phyloP scores from a whole-genome alignment of 2,329 filamentous ascomycete genomes.

The Apiospora arundinis region DNA sequence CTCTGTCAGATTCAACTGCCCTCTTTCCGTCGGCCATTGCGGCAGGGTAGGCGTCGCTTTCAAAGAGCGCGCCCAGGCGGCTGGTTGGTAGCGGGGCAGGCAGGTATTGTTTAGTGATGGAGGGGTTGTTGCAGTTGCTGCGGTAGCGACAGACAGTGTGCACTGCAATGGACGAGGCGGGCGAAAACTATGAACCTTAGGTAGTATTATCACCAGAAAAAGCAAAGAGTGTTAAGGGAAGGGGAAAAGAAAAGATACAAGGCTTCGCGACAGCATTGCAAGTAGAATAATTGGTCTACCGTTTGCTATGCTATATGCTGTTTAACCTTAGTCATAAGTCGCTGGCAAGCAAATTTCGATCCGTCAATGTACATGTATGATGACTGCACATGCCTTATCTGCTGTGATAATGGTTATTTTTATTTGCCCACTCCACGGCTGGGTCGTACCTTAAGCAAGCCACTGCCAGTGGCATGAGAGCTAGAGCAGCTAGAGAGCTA shows the following conservation, averaged over 20 bases:
- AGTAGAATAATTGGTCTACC: background rate
- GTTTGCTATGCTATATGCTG: background rate
- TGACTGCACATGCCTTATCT: background rate
- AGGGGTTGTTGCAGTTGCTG: background rate
- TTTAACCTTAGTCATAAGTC: background rate
- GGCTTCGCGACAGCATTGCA: background rate
- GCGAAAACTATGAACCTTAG: background rate
- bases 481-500: background rate
- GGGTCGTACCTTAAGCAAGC: too few species aligned
- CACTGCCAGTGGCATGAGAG: background rate
- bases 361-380: background rate
- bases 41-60: background rate
- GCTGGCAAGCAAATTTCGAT: background rate
- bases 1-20: conserved; percentile 40
- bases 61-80: background rate
- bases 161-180: background rate
- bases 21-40: conserved; percentile 41
- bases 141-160: background rate
- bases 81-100: conserved; percentile 27
- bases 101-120: background rate
- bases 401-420: background rate
- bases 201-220: background rate
- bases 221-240: background rate
- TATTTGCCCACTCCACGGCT: background rate
- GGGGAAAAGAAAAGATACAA: background rate